Evolutionary conservation across 139 green algal species (phyloP), one percentile per base, ranked within the genome.

Genomic region (Dunaliella sp.): DNA sequence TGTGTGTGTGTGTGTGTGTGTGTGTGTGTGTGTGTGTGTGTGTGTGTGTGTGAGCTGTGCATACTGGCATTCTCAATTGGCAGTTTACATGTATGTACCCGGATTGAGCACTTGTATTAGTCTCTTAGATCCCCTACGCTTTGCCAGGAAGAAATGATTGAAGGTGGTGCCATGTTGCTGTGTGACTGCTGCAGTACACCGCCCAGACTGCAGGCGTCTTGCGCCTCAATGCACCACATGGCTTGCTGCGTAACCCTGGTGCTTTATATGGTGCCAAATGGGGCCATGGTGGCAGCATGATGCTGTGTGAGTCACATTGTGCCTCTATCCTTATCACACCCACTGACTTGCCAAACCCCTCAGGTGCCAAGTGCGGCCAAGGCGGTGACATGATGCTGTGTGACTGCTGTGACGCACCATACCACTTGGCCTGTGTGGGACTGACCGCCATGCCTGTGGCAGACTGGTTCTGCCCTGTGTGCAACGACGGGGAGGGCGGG

Each of bases 391-490:
- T 48, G 36, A 37, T 38, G 3, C 26, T 24, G 28, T 72, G 48
- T 78, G 81, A 73, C n/a, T 38, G 38, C 2, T 85, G 81, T 34
- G 81, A 85, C 21, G 36, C 74, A 3, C 37, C 37, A 24, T 77
- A 80, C 48, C 81, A 78, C 72, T 30, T 80, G 76, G 75, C 76
- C 31, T 87, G 35, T 80, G 77, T 79, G 32, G 38, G 31, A 16
- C 2, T 79, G 30, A 31, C 36, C 12, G 38, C 81, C 38, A 31
- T 85, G 24, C 81, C 81, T 77, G 81, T 57, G 2, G 34, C 26
- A 16, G 58, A 81, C 31, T 85, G 81, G 81, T 77, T 78, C 81
- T 85, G 81, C 57, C 1, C 1, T 2, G 81, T 48, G 30, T 85
- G 81, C n/a, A n/a, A n/a, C n/a, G n/a, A n/a, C n/a, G n/a, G n/a